phyloP scores from a whole-genome alignment of 441 rosid species.

The Gossypium gossypioides region DNA sequence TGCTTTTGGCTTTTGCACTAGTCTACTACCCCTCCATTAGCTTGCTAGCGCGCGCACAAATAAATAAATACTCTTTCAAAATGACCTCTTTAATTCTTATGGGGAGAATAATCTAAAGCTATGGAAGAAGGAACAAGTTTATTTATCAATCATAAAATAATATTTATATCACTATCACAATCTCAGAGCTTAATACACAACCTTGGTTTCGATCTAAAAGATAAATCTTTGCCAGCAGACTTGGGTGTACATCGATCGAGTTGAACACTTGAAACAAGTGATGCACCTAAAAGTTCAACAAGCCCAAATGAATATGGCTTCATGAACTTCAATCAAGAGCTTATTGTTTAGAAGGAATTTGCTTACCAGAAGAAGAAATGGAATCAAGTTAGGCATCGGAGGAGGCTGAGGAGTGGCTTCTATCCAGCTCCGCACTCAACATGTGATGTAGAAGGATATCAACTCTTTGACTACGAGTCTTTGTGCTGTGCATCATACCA shows the following conservation, averaged over 20 bases:
- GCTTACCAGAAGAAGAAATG: conserved; percentile 15
- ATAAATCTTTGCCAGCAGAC: not conserved
- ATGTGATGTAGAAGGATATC: conserved; percentile 89
- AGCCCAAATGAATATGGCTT: not conserved
- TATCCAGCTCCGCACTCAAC: conserved; percentile 54
- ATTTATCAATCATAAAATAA: not conserved
- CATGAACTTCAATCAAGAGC: not conserved
- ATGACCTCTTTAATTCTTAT: not conserved
- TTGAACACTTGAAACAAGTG: not conserved
- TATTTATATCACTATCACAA: not conserved
- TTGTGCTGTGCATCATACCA: conserved; percentile 48
- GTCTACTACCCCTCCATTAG: not conserved
- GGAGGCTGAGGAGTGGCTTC: conserved; percentile 21
- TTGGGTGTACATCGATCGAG: not conserved
- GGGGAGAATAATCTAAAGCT: not conserved
- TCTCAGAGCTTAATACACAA: not conserved
- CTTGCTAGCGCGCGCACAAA: not conserved
- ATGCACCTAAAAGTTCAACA: conserved; percentile 2
- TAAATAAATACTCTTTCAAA: not conserved
- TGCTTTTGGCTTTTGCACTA: not conserved
- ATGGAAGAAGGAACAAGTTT: not conserved
- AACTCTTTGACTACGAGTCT: conserved; percentile 81
- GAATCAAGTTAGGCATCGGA: conserved; percentile 11
- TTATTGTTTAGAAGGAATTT: not conserved
- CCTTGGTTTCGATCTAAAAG: not conserved